phyloP scores from a whole-genome alignment of 106 monocot genomes.

The Dioscorea zingiberensis region DNA sequence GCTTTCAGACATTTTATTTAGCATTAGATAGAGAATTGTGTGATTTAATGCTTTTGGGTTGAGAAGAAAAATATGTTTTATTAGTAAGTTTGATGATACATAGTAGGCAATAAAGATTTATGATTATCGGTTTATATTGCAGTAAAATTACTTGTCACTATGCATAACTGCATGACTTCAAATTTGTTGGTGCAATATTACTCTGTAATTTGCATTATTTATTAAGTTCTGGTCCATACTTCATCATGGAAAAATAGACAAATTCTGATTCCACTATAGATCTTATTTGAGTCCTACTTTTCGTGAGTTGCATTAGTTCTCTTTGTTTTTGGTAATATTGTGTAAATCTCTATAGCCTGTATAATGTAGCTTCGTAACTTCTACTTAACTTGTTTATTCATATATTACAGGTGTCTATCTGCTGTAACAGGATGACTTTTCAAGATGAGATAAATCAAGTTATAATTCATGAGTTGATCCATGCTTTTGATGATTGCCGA shows the following conservation, averaged over 20 bases:
- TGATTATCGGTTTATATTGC: no score
- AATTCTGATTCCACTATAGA: background rate
- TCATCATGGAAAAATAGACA: background rate
- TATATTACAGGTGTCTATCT: conserved; percentile 60
- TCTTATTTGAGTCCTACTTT: background rate
- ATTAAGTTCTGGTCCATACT: background rate
- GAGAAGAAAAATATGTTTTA: no score
- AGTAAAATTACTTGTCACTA: no score
- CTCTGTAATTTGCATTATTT: no score
- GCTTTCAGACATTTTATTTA: no score
- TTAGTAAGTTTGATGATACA: no score
- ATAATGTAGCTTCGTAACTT: background rate
- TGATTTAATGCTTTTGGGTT: no score
- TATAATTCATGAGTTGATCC: conserved; percentile 90
- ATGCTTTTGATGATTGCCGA: conserved; percentile 97
- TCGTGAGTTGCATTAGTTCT: background rate
- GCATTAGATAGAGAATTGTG: no score
- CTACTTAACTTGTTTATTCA: background rate
- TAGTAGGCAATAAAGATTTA: no score
- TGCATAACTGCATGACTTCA: no score
- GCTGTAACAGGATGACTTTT: conserved; percentile 68
- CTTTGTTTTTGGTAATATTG: background rate
- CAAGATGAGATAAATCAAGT: conserved; percentile 95
- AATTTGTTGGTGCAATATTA: no score
- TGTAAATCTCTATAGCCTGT: no score